Evolutionary conservation across 192 early-diverging fungal genomes (phyloP), one percentile per base, ranked within the genome.

Genomic region (Tieghemiomyces parasiticus): DNA sequence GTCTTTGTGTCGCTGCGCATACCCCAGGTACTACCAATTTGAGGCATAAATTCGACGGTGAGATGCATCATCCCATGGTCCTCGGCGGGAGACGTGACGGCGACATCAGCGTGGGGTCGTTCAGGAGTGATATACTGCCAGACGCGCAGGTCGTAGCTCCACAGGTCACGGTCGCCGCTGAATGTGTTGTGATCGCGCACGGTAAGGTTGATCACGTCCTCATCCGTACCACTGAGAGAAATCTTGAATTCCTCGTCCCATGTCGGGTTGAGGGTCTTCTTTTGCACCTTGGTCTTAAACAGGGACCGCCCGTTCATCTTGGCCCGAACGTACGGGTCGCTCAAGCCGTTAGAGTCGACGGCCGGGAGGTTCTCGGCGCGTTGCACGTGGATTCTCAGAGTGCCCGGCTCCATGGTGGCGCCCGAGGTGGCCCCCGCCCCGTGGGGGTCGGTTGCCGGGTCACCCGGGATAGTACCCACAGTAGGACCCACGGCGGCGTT

Each of bases 161-260:
- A 85, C 42, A 91, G 63, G 47, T 79, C 81, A 22, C 79, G 78
- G 60, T 84, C 76, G 16, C 70, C 69, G 25, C 63, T 63, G 48
- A 91, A 51, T 1, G 75, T 71, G 66, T 91, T 89, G 60, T 86
- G 78, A 65, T 89, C 86, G 48, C 76, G 71, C 24, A 91, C 73
- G 45, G 69, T 68, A 50, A 91, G 67, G 35, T 79, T 69, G 48
- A 88, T 62, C 26, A 54, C 59, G 51, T 52, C 50, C 30, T 13
- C 14, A 2, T 67, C 44, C 19, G 74, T 73, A 4, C 63, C 61
- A 30, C 53, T 61, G 22, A 54, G 65, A 3, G 71, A 30, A 34
- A 73, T 44, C 26, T 64, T 63, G 13, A 52, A 72, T 44, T 35
- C 59, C 50, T 70, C 75, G 35, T 80, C 80, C 81, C 82, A 90